These are phyloP conservation scores for Tricholoma bakamatsutake DNA, from an alignment of 768 basidiomycete species.

Conservation along the genomic window DNA sequence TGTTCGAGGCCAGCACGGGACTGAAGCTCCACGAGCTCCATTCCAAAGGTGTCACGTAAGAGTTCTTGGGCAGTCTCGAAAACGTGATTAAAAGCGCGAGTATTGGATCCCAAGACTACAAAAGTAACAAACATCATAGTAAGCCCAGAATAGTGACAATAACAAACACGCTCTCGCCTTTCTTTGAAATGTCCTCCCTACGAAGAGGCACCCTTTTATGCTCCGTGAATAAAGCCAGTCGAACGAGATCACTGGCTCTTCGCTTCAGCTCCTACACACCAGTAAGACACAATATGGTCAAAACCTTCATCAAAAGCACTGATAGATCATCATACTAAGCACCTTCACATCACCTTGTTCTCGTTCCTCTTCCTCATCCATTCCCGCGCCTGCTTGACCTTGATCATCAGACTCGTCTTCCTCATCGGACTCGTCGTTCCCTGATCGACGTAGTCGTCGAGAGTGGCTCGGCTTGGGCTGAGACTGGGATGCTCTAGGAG, in stretches of 20 bases:
- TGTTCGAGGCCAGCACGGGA: slow-evolving; percentile 51
- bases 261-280: slow-evolving; percentile 50
- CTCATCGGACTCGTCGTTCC: slow-evolving; percentile 28
- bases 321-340: not conserved
- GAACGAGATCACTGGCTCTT: slow-evolving; percentile 66
- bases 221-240: slow-evolving; percentile 79
- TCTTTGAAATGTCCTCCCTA: slow-evolving; percentile 84
- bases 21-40: slow-evolving; percentile 80
- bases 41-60: slow-evolving; percentile 63
- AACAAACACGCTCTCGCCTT: slow-evolving; percentile 39
- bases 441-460: slow-evolving; percentile 25
- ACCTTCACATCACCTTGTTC: slow-evolving; percentile 17
- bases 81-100: slow-evolving; percentile 61
- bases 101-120: slow-evolving; percentile 30
- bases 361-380: slow-evolving; percentile 25
- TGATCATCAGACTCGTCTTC: slow-evolving; percentile 26
- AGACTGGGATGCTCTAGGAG: slow-evolving; percentile 30
- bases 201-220: slow-evolving; percentile 59
- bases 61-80: slow-evolving; percentile 59
- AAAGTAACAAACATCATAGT: not conserved
- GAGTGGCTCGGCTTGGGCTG: slow-evolving; percentile 32
- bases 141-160: not conserved
- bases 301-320: not conserved
- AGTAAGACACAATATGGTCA: not conserved
- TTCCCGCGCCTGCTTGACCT: slow-evolving; percentile 27